Evolutionary conservation across 352 stramenopile genomes (phyloP).

Genomic region (Globisporangium orthogonon): DNA sequence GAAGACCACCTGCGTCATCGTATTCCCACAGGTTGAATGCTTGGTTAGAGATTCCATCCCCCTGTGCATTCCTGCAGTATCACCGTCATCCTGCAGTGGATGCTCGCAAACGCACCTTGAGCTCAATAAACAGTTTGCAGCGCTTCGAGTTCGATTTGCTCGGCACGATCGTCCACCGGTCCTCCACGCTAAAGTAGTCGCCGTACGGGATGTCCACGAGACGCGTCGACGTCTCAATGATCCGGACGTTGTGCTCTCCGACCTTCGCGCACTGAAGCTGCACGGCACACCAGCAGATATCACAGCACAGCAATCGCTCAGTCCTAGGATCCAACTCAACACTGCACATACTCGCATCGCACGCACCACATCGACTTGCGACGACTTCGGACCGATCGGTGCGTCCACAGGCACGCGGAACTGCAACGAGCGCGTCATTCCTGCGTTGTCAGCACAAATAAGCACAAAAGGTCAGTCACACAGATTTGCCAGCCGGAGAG

Average conservation of each 20-base stretch:
- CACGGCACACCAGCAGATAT: not conserved
- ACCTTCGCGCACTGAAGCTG: constrained; percentile 63
- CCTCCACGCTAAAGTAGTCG: constrained; percentile 85
- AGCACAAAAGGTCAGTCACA: not conserved
- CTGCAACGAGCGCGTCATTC: constrained; percentile 56
- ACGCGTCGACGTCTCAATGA: constrained; percentile 72
- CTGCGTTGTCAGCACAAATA: constrained; percentile 12
- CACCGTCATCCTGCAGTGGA: no score
- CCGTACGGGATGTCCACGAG: constrained; percentile 83
- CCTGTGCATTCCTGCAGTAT: no score
- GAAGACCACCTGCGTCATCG: constrained; percentile 49
- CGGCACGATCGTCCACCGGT: constrained; percentile 71
- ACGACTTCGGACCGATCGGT: constrained; percentile 77
- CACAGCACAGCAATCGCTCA: not conserved
- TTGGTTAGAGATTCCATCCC: not conserved
- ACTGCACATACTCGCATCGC: not conserved
- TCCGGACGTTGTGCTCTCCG: constrained; percentile 26
- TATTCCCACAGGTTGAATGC: constrained; percentile 2
- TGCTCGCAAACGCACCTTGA: constrained; percentile 32
- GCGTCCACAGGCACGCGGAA: constrained; percentile 75
- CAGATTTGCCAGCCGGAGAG: not conserved
- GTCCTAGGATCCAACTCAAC: not conserved
- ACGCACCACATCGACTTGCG: constrained; percentile 68
- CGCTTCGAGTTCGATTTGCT: constrained; percentile 25
- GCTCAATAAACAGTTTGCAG: constrained; percentile 68